A percentile compares a stretch with the other conserved stretches of the same genome.
Evolutionary conservation across 208 protist genomes (phyloP).

Genomic region (Lotmaria passim): DNA sequence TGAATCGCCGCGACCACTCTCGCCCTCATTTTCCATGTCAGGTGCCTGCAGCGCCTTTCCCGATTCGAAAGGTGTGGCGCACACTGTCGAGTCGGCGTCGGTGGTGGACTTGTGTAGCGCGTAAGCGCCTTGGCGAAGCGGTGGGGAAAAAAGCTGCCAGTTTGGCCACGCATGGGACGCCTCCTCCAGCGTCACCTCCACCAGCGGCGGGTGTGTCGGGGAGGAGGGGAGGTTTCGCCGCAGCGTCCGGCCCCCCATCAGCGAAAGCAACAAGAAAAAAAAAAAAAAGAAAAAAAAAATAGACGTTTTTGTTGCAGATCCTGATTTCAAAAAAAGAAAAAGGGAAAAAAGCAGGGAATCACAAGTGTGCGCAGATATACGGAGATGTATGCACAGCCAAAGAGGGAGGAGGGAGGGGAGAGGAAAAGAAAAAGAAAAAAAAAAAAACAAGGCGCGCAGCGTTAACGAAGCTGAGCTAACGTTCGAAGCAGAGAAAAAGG

Average conservation of each 20-base stretch:
- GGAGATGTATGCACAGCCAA: too few species aligned
- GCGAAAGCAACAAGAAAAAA: not conserved
- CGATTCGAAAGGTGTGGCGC: not conserved
- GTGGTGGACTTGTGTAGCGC: not conserved
- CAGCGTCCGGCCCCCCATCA: not conserved
- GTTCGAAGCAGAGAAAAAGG: too few species aligned
- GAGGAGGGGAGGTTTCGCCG: not conserved
- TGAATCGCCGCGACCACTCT: not conserved
- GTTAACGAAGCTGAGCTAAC: too few species aligned
- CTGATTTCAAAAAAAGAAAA: not conserved
- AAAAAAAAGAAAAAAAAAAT: too few species aligned
- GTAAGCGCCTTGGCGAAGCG: not conserved
- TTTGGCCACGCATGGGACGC: conserved; percentile 16
- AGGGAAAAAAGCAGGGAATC: too few species aligned
- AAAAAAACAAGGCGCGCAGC: too few species aligned
- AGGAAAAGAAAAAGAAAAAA: too few species aligned
- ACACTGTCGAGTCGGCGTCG: not conserved
- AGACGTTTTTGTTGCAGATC: too few species aligned
- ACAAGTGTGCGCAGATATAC: too few species aligned
- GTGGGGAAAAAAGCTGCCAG: conserved; percentile 10
- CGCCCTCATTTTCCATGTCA: not conserved
- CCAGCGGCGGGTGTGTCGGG: not conserved
- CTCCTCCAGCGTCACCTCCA: conserved; percentile 2
- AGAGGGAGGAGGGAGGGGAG: too few species aligned
- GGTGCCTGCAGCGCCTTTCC: not conserved